These are phyloP conservation scores for Paraurostyla sp. DNA, from an alignment of 73 alveolate species.

Conservation along the genomic window DNA sequence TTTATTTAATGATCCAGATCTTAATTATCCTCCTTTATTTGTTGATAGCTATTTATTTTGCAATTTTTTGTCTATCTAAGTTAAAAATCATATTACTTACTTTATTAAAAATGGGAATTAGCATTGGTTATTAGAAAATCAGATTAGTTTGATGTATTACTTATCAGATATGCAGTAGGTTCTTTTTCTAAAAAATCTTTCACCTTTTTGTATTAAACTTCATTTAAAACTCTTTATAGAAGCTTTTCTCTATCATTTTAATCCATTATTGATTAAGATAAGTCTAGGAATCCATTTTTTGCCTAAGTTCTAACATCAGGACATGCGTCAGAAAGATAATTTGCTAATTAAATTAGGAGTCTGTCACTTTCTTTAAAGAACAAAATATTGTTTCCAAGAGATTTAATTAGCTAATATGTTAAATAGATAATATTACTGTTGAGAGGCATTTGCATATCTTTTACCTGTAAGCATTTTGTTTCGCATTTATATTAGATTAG, in stretches of 20 bases:
- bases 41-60: neutral
- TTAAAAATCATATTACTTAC: neutral
- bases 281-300: conserved; percentile 33
- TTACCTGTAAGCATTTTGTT: neutral
- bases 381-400: conserved; percentile 54
- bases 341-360: conserved; percentile 13
- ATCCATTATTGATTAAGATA: conserved; percentile 53
- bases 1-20: neutral
- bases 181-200: conserved; percentile 61
- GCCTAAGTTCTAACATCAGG: conserved; percentile 59
- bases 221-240: conserved; percentile 44
- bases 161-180: conserved; percentile 32
- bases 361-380: conserved; percentile 61
- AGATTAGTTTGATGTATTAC: neutral
- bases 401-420: conserved; percentile 1
- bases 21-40: neutral
- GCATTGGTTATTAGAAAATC: conserved; percentile 60
- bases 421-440: neutral
- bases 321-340: conserved; percentile 41
- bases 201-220: conserved; percentile 56
- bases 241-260: conserved; percentile 52
- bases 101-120: neutral
- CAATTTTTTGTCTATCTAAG: neutral
- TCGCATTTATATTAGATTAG: neutral
- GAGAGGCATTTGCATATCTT: conserved; percentile 45